phyloP scores from a whole-genome alignment of 208 protist species.

The Trypanosoma boissoni region DNA sequence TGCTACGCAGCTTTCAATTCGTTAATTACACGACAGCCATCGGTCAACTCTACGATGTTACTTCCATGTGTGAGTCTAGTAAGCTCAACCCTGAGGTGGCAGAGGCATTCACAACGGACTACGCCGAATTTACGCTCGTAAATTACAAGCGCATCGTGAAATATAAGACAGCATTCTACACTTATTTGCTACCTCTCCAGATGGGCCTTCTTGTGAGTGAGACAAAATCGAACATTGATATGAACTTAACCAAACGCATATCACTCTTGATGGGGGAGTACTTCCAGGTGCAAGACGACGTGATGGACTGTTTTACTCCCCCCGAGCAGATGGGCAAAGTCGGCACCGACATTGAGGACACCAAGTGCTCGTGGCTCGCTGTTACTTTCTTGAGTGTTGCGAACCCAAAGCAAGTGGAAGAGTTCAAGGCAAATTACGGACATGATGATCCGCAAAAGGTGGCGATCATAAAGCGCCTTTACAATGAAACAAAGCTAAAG shows the following conservation, averaged over 20 bases:
- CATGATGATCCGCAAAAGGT: conserved; percentile 67
- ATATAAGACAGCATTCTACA: conserved; percentile 98
- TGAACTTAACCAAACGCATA: conserved; percentile 67
- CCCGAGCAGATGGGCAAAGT: conserved; percentile 96
- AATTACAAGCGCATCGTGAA: conserved; percentile 94
- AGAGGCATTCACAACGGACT: conserved; percentile 70
- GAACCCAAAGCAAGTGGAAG: conserved; percentile 39
- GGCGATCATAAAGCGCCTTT: conserved; percentile 86
- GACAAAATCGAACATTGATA: conserved; percentile 51
- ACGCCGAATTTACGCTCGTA: conserved; percentile 78
- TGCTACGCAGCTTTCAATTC: conserved; percentile 92
- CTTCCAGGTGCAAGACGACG: conserved; percentile 98
- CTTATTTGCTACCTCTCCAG: conserved; percentile 95
- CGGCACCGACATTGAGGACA: conserved; percentile 97
- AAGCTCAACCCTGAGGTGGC: conserved; percentile 78
- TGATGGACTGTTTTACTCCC: conserved; percentile 96
- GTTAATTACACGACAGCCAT: conserved; percentile 93
- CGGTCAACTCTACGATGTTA: conserved; percentile 95
- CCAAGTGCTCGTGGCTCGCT: conserved; percentile 97
- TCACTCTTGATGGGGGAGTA: conserved; percentile 95
- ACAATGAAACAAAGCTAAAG: conserved; percentile 70
- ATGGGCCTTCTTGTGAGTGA: conserved; percentile 92
- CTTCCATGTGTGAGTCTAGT: conserved; percentile 89
- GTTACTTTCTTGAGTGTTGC: conserved; percentile 81
- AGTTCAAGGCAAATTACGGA: conserved; percentile 93